These are phyloP conservation scores for Davidsoniella australis DNA, from an alignment of 2,329 filamentous ascomycete species.

Conservation along the genomic window DNA sequence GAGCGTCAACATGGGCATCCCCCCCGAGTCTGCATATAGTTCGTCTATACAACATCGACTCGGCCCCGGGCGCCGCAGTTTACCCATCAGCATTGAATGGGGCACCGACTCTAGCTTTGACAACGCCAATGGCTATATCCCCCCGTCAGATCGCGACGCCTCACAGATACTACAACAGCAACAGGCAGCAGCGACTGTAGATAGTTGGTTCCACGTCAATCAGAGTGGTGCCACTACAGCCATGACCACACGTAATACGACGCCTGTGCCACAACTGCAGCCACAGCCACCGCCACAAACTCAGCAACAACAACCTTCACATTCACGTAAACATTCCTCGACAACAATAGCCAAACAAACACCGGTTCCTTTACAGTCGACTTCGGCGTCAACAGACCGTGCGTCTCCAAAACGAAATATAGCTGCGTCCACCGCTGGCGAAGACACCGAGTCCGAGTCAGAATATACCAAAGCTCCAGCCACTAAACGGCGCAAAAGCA, in stretches of 20 bases:
- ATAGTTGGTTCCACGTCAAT: slow-evolving; percentile 40
- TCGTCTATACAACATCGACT: no score
- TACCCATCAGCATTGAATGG: slow-evolving; percentile 35
- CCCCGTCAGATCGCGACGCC: slow-evolving; percentile 34
- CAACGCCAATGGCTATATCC: slow-evolving; percentile 38
- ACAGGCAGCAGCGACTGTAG: slow-evolving; percentile 28
- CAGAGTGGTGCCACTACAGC: slow-evolving; percentile 40
- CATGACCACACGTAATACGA: slow-evolving; percentile 17
- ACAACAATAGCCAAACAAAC: not conserved
- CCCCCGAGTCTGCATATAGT: no score
- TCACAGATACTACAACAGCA: slow-evolving; percentile 27
- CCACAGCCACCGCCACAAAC: not conserved
- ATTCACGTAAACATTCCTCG: not conserved
- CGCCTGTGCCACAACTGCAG: slow-evolving; percentile 33
- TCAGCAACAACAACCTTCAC: not conserved
- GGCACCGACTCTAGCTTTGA: slow-evolving; percentile 53
- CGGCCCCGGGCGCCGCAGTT: not conserved
- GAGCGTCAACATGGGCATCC: not conserved
- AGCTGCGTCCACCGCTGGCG: not conserved
- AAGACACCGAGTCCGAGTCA: slow-evolving; percentile 8
- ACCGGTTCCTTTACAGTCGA: not conserved
- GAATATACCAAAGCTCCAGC: slow-evolving; percentile 5
- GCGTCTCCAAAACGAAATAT: slow-evolving; percentile 8
- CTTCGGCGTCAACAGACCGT: no score
- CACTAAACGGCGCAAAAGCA: slow-evolving; percentile 7